These are phyloP conservation scores for Barnettozyma californica DNA, from an alignment of 805 yeast genomes.

Conservation along the genomic window DNA sequence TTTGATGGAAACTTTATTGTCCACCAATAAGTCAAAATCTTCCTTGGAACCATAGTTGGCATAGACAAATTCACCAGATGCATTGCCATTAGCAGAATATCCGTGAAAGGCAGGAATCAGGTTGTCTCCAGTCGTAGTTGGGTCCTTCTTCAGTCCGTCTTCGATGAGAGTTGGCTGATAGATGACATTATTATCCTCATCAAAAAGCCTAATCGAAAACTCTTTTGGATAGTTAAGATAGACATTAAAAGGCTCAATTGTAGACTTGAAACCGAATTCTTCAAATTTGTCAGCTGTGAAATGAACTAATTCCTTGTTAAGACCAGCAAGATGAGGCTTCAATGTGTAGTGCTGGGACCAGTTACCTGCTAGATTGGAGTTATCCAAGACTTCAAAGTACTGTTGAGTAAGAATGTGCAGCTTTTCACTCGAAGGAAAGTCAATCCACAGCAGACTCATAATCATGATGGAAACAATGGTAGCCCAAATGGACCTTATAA, in stretches of 20 bases:
- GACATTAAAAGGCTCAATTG: slow-evolving; percentile 54
- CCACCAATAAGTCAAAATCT: slow-evolving; percentile 48
- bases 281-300: slow-evolving; percentile 56
- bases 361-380: slow-evolving; percentile 37
- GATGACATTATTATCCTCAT: slow-evolving; percentile 24
- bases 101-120: slow-evolving; percentile 71
- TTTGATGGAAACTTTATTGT: slow-evolving; percentile 42
- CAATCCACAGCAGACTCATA: neutral
- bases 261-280: slow-evolving; percentile 53
- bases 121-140: slow-evolving; percentile 36
- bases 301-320: slow-evolving; percentile 41
- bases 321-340: slow-evolving; percentile 56
- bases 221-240: slow-evolving; percentile 59
- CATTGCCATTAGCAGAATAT: slow-evolving; percentile 71
- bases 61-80: slow-evolving; percentile 58
- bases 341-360: slow-evolving; percentile 51
- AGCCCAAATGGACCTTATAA: neutral
- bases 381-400: slow-evolving; percentile 24
- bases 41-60: slow-evolving; percentile 63
- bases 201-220: slow-evolving; percentile 42
- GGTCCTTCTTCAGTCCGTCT: slow-evolving; percentile 48
- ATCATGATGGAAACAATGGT: neutral
- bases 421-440: neutral
- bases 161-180: slow-evolving; percentile 51
- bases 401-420: slow-evolving; percentile 11